Base-by-base conservation (phyloP, 148 eudicot genomes). In the Cornus florida region DNA sequence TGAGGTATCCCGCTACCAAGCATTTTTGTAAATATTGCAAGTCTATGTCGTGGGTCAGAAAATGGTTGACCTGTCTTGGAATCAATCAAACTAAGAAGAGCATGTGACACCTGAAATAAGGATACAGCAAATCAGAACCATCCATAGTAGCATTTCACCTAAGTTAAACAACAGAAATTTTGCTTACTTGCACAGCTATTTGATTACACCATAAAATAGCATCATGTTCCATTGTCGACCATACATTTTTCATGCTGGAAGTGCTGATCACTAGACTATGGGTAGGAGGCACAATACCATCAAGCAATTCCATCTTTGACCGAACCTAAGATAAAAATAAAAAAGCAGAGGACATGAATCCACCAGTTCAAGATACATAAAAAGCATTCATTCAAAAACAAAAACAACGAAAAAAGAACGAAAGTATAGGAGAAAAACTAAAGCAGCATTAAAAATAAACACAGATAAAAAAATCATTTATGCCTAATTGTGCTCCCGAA, bases 151-250 rank as follows among this genome's bases (percentile, higher is more conserved):
- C 16, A 75, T 8, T 22, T 43, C 43, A 67, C 35, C 50, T 75
- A 69, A 57, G 59, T 48, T 67, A 65, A 23, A 19, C 22, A 43
- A 67, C 60, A 71, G 13, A 69, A 81, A 43, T 39, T 70, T 14
- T 46, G 77, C 87, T 88, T 85, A 96, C 99, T 87, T 96, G 99
- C 71, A 88, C 92, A 80, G 88, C 93, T 46, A 94, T 88, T 84
- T 96, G 97, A 85, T 96, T 96, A 82, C 99, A 96, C 99, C 99
- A 96, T 41, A 96, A 80, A 77, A 94, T 96, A 83, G 87, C 90
- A 83, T 96, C 98, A 84, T 96, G 99, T 80, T 94, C 99, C 98
- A 96, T 96, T 74, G 99, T 92, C 86, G 92, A 82, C 99, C 99
- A 96, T 24, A 43, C 48, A 43, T 43, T 43, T 7, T 43, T 43